Evolutionary conservation across 257 asterid species (phyloP).

Genomic region (Ophiorrhiza pumila): DNA sequence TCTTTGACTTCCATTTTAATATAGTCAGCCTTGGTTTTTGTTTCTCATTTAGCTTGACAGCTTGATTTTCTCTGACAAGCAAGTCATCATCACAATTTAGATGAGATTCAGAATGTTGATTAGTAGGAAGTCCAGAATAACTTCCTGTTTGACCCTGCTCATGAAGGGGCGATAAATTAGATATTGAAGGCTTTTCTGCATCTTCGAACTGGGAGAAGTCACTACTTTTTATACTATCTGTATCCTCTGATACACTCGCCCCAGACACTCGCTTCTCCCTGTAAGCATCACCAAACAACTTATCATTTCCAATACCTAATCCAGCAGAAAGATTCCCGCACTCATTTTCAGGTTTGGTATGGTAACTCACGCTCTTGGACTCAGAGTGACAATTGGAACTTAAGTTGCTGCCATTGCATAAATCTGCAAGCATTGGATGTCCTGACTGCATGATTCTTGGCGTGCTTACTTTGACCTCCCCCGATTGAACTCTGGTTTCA

Average conservation of each 20-base stretch:
- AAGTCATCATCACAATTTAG: slow-evolving; percentile 28
- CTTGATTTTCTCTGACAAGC: slow-evolving; percentile 22
- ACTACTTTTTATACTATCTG: slow-evolving; percentile 24
- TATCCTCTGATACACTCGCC: slow-evolving; percentile 13
- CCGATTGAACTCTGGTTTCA: slow-evolving; percentile 27
- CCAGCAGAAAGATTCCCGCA: slow-evolving; percentile 16
- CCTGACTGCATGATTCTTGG: slow-evolving; percentile 32
- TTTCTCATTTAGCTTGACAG: slow-evolving; percentile 31
- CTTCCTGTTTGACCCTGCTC: slow-evolving; percentile 26
- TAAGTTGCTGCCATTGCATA: slow-evolving; percentile 4
- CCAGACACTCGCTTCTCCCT: slow-evolving; percentile 20
- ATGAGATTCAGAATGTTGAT: slow-evolving; percentile 30
- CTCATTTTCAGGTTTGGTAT: slow-evolving; percentile 10
- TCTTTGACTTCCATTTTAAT: slow-evolving; percentile 57
- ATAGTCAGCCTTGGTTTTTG: slow-evolving; percentile 46
- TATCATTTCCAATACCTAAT: slow-evolving; percentile 16
- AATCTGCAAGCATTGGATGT: slow-evolving; percentile 27
- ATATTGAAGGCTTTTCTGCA: slow-evolving; percentile 32
- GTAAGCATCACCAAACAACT: slow-evolving; percentile 5
- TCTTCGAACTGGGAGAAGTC: slow-evolving; percentile 22
- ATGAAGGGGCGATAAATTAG: slow-evolving; percentile 22
- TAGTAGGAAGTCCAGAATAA: slow-evolving; percentile 27
- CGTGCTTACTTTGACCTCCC: slow-evolving; percentile 46
- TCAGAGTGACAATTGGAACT: slow-evolving; percentile 13
- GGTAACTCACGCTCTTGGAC: slow-evolving; percentile 1